Evolutionary conservation across 257 asterid genomes (phyloP).

Genomic region (Hygrophila difformis): DNA sequence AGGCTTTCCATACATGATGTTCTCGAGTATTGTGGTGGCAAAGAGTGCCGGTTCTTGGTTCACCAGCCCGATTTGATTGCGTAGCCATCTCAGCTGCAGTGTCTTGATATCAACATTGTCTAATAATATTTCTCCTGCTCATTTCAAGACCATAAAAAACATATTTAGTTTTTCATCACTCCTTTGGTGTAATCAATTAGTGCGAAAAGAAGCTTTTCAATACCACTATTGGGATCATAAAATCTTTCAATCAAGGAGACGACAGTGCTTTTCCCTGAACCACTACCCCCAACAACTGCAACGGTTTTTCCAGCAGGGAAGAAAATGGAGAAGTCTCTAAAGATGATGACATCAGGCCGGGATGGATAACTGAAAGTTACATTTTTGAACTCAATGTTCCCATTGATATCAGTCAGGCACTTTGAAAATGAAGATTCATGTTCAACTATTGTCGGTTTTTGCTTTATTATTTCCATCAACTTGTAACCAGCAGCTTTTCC

Average conservation of each 20-base stretch:
- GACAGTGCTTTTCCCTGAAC: constrained; percentile 87
- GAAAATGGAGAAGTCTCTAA: constrained; percentile 81
- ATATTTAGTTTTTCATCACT: background rate
- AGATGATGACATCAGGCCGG: constrained; percentile 88
- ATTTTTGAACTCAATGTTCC: constrained; percentile 82
- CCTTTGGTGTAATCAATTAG: background rate
- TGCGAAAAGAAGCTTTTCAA: background rate
- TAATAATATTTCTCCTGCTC: constrained; percentile 73
- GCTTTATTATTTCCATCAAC: constrained; percentile 84
- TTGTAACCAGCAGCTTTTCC: constrained; percentile 97
- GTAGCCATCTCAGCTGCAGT: constrained; percentile 76
- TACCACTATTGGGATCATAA: constrained; percentile 94
- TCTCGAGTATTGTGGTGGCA: constrained; percentile 93
- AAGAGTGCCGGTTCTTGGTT: constrained; percentile 99
- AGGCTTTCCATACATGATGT: constrained; percentile 87
- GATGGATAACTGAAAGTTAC: constrained; percentile 95
- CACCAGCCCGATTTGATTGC: constrained; percentile 93
- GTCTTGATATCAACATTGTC: constrained; percentile 82
- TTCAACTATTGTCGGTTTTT: constrained; percentile 72
- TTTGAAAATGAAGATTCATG: constrained; percentile 35
- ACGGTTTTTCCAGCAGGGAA: constrained; percentile 97
- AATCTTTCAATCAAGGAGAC: constrained; percentile 89
- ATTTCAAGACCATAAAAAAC: constrained; percentile 5
- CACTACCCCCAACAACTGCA: constrained; percentile 76
- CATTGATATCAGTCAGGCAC: constrained; percentile 49